A percentile compares a stretch with the other conserved stretches of the same genome.
Evolutionary conservation across 192 early-diverging fungal genomes (phyloP).

Genomic region (Entomortierella beljakovae): DNA sequence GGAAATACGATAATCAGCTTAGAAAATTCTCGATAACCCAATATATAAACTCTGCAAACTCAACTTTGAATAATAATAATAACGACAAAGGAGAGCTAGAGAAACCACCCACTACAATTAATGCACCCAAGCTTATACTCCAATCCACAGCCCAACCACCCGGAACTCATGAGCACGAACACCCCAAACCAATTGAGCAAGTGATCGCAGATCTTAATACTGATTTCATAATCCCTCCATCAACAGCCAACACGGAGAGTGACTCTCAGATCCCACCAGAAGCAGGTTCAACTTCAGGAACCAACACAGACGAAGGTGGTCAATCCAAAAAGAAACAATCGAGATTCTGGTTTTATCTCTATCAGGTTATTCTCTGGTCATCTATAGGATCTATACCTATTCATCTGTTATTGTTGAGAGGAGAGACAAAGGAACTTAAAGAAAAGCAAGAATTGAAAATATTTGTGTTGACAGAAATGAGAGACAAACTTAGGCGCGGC

Average conservation of each 20-base stretch:
- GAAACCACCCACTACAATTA: slow-evolving; percentile 12
- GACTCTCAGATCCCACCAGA: no score
- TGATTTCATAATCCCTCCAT: not conserved
- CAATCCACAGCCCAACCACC: not conserved
- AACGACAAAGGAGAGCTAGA: slow-evolving; percentile 9
- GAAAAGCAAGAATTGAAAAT: slow-evolving; percentile 50
- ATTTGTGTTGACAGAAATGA: slow-evolving; percentile 43
- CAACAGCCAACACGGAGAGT: no score
- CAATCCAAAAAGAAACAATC: slow-evolving; percentile 23
- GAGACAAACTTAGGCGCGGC: slow-evolving; percentile 41
- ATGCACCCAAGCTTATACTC: not conserved
- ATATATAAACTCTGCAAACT: not conserved
- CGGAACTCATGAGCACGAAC: slow-evolving; percentile 14
- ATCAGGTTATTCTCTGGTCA: slow-evolving; percentile 28
- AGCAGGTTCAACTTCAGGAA: not conserved
- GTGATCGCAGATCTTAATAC: slow-evolving; percentile 28
- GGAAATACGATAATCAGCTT: not conserved
- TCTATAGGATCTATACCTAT: slow-evolving; percentile 42
- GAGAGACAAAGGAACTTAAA: slow-evolving; percentile 34
- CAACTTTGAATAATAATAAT: no score
- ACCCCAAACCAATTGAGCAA: slow-evolving; percentile 36
- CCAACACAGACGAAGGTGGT: not conserved
- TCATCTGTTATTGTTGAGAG: slow-evolving; percentile 34
- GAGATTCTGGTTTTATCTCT: slow-evolving; percentile 38
- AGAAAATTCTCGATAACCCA: slow-evolving; percentile 1